Evolutionary conservation across 2,329 filamentous ascomycete genomes (phyloP), one percentile per base, ranked within the genome.

Genomic region (Aspergillus tubingensis): DNA sequence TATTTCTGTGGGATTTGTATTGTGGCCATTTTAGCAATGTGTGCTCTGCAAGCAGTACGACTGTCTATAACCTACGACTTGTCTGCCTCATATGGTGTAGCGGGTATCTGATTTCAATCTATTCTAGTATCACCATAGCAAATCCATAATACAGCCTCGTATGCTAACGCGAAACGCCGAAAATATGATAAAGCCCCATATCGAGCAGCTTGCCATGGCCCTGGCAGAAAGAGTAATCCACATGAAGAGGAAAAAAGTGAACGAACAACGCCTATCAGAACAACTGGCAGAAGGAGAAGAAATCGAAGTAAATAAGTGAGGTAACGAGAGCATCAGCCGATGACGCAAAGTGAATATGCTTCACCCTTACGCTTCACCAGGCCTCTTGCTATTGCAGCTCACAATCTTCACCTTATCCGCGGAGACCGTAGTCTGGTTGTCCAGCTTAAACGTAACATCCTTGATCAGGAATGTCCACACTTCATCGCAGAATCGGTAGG

Each of bases 391-490:
- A 73, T 96, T 96, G 79, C 94, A 98, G 79, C 91, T 96, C 53
- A 99, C 95, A 68, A 99, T 99, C 87, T 98, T 98, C 78, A 99
- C 91, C 76, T 92, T 94, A 74, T 97, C 94, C 19, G 93, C 92
- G 39, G 85, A 81, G 13, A 98, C 87, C 0, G 86, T 85, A 62
- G 88, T 85, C 59, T 85, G 86, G 67, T 90, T 91, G 70, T 98
- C 94, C 81, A 98, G 89, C 81, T 99, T 99, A 82, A 99, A 98
- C n/a, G 89, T 92, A 58, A 98, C 93, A 68, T 98, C 95, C 80
- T 97, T 97, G 79, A 99, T 96, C 60, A 99, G 86, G 77, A 99
- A 99, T 1, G 95, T 99, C 95, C 95, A 99, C 61, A 99, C 95
- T 81, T 99, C 95, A 79, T 99, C 95, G 82, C 95, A 99, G 85